Conservation (phyloP, 2,329 filamentous ascomycete genomes). For the Penicillium hordei region DNA sequence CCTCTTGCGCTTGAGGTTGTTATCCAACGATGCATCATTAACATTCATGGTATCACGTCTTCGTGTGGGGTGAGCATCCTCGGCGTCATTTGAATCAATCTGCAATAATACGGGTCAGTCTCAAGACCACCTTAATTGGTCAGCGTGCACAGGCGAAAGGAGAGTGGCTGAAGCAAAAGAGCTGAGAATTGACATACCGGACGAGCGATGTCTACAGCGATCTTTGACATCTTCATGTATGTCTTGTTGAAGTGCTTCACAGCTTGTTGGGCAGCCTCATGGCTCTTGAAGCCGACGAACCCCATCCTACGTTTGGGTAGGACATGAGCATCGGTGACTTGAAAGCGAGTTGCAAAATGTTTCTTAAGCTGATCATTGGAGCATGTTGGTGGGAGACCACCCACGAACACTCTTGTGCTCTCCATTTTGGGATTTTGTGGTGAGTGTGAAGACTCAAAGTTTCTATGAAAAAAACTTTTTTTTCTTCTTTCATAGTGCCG, state of each 20-base stretch:
- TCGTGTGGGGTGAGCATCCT: slow-evolving; percentile 27
- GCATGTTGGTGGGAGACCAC: slow-evolving; percentile 78
- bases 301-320: slow-evolving; percentile 87
- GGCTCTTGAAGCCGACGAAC: slow-evolving; percentile 88
- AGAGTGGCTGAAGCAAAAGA: slow-evolving; percentile 15
- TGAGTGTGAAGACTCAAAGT: slow-evolving; percentile 18
- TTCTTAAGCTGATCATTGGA: slow-evolving; percentile 81
- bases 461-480: slow-evolving; percentile 23
- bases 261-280: slow-evolving; percentile 75
- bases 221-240: slow-evolving; percentile 94
- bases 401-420: slow-evolving; percentile 73
- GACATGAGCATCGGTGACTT: slow-evolving; percentile 89
- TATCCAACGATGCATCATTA: slow-evolving; percentile 22
- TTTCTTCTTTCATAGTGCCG: slow-evolving; percentile 32
- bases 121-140: slow-evolving; percentile 41
- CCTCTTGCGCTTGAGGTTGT: slow-evolving; percentile 44
- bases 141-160: slow-evolving; percentile 36
- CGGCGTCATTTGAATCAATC: slow-evolving; percentile 40
- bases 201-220: slow-evolving; percentile 82
- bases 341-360: slow-evolving; percentile 76
- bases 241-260: slow-evolving; percentile 94
- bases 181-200: slow-evolving; percentile 59
- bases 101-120: slow-evolving; percentile 42
- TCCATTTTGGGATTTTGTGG: slow-evolving; percentile 54
- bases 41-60: slow-evolving; percentile 23